Percentiles rank a stretch among this genome's conserved stretches.
Conservation (phyloP, 805 yeast genomes). For the Monosporozyma unispora region DNA sequence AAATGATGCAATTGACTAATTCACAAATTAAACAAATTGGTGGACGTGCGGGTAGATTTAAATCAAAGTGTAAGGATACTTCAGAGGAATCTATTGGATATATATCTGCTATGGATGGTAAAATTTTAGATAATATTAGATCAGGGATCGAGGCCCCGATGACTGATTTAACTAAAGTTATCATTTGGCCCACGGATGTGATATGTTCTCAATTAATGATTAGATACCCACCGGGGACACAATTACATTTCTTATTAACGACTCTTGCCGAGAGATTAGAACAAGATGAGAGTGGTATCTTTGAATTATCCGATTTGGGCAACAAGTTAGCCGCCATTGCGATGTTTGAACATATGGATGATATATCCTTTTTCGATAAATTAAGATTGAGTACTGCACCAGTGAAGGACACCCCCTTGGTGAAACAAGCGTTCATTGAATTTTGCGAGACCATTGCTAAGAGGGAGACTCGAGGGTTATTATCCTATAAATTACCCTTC, state of each 20-base stretch:
- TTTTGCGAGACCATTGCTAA: constrained; percentile 48
- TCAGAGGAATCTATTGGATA: constrained; percentile 32
- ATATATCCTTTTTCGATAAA: constrained; percentile 47
- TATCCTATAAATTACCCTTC: constrained; percentile 39
- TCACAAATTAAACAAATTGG: constrained; percentile 86
- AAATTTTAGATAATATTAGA: constrained; percentile 39
- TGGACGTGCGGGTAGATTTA: constrained; percentile 89
- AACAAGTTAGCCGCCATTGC: constrained; percentile 34
- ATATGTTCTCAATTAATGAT: constrained; percentile 61
- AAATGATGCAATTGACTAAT: constrained; percentile 38
- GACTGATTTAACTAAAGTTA: constrained; percentile 47
- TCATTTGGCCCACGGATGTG: constrained; percentile 71
- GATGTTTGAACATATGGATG: constrained; percentile 35
- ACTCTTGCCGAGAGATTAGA: constrained; percentile 34
- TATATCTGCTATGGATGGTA: constrained; percentile 43
- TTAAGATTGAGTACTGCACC: constrained; percentile 56
- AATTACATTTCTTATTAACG: constrained; percentile 38
- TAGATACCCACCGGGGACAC: constrained; percentile 44
- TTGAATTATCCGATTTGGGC: constrained; percentile 22
- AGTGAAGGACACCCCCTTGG: constrained; percentile 33
- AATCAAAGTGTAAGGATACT: constrained; percentile 14
- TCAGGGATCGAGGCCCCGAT: constrained; percentile 44
- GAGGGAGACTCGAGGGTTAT: constrained; percentile 44
- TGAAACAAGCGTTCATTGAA: constrained; percentile 36
- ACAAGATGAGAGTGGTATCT: constrained; percentile 15